Conservation (phyloP, 179 eudicot species). For the Beta lomatogona region DNA sequence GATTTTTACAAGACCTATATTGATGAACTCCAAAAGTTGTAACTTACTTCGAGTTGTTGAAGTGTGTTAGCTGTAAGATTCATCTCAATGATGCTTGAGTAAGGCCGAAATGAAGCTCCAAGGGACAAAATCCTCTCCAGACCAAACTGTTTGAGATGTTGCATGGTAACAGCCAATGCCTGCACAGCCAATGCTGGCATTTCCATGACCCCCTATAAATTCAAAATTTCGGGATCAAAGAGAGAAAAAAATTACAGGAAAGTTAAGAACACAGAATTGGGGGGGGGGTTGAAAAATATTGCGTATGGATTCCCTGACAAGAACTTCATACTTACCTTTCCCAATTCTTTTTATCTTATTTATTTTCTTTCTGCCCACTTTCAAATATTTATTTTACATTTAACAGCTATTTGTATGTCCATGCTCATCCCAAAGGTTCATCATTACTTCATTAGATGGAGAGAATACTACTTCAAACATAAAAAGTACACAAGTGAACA, state of each 20-base stretch:
- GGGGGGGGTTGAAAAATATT: no score
- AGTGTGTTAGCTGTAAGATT: slow-evolving; percentile 85
- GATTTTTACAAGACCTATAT: not conserved
- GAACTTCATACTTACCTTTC: no score
- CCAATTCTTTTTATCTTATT: no score
- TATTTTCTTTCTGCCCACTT: no score
- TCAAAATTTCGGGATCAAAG: not conserved
- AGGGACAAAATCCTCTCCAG: slow-evolving; percentile 67
- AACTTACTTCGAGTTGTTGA: slow-evolving; percentile 85
- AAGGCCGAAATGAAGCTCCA: slow-evolving; percentile 84
- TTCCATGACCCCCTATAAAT: slow-evolving; percentile 61
- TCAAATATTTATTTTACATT: no score
- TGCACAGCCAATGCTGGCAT: slow-evolving; percentile 78
- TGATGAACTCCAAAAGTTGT: not conserved
- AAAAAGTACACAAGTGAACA: not conserved
- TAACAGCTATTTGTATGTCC: no score
- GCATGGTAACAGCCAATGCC: slow-evolving; percentile 72
- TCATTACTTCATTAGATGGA: no score
- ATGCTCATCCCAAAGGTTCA: no score
- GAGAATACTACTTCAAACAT: not conserved
- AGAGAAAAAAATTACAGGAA: no score
- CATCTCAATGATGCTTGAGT: slow-evolving; percentile 76
- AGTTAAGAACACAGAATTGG: no score
- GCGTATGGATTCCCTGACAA: no score
- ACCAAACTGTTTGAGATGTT: slow-evolving; percentile 92